Evolutionary conservation across 2,329 filamentous ascomycete genomes (phyloP).

Genomic region (Ilyonectria mors-panacis): DNA sequence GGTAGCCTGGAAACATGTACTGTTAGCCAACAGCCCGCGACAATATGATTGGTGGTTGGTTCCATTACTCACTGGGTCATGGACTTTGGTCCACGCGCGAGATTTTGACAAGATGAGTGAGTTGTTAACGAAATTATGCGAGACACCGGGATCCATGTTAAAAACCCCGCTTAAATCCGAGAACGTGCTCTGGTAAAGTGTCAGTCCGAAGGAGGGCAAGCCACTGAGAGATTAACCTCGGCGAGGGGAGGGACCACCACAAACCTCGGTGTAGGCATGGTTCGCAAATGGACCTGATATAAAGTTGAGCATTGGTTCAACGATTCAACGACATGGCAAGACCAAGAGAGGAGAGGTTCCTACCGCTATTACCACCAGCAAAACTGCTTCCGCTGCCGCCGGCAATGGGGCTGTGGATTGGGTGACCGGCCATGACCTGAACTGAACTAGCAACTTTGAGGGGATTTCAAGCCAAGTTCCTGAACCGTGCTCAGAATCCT

Average conservation of each 20-base stretch:
- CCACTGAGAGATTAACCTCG: background rate
- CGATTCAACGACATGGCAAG: background rate
- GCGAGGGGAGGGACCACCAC: background rate
- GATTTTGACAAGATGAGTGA: slow-evolving; percentile 36
- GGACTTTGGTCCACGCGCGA: slow-evolving; percentile 35
- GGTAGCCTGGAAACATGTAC: slow-evolving; percentile 20
- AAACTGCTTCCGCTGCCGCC: background rate
- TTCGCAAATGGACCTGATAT: background rate
- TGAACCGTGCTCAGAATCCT: background rate
- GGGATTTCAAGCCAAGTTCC: background rate
- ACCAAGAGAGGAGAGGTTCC: background rate
- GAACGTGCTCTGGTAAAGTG: background rate
- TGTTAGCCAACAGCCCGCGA: background rate
- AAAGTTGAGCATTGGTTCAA: background rate
- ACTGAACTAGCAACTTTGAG: background rate
- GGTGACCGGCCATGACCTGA: background rate
- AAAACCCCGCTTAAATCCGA: background rate
- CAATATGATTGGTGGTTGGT: background rate
- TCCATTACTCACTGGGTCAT: slow-evolving; percentile 28
- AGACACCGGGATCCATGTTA: background rate
- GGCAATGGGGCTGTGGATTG: background rate
- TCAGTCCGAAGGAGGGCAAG: background rate
- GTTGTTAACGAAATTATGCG: slow-evolving; percentile 40
- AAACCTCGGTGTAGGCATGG: background rate
- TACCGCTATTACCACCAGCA: background rate